Conservation (phyloP, 192 early-diverging fungal genomes). For the Coemansia biformis region DNA sequence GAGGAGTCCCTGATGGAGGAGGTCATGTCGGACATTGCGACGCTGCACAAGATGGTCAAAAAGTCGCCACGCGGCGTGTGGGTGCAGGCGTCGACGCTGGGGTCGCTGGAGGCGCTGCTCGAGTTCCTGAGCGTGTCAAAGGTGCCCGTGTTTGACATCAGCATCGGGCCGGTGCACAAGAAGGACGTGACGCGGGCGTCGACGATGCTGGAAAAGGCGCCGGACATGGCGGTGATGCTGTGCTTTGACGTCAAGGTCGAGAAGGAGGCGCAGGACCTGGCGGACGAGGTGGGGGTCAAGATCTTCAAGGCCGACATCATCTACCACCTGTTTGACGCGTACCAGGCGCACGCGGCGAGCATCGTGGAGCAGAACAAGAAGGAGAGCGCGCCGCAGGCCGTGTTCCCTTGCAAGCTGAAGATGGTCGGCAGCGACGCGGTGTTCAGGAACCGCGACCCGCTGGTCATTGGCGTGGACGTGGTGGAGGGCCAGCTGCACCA, state of each 20-base stretch:
- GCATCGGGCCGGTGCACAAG: constrained; percentile 96
- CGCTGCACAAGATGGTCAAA: constrained; percentile 71
- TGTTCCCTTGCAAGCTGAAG: constrained; percentile 93
- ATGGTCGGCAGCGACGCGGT: constrained; percentile 78
- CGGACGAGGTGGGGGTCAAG: constrained; percentile 84
- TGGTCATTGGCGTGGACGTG: constrained; percentile 95
- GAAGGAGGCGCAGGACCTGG: constrained; percentile 84
- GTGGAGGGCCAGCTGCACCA: constrained; percentile 79
- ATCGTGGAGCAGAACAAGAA: constrained; percentile 80
- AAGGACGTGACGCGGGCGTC: constrained; percentile 89
- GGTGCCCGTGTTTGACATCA: constrained; percentile 95
- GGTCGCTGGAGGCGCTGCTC: constrained; percentile 94
- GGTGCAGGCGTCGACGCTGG: constrained; percentile 97
- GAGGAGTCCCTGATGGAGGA: constrained; percentile 92
- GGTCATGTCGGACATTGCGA: constrained; percentile 85
- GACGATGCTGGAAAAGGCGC: constrained; percentile 88
- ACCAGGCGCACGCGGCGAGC: constrained; percentile 71
- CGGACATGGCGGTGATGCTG: constrained; percentile 79
- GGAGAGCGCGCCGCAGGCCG: constrained; percentile 80
- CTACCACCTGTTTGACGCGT: constrained; percentile 98
- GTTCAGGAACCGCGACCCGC: constrained; percentile 94
- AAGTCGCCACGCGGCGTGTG: constrained; percentile 87
- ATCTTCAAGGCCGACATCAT: constrained; percentile 97
- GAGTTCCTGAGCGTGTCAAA: constrained; percentile 83
- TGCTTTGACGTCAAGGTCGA: constrained; percentile 89